Percentiles rank a stretch among this genome's conserved stretches.
Evolutionary conservation across 306 rosid species (phyloP).

Genomic region (Alnus glutinosa): DNA sequence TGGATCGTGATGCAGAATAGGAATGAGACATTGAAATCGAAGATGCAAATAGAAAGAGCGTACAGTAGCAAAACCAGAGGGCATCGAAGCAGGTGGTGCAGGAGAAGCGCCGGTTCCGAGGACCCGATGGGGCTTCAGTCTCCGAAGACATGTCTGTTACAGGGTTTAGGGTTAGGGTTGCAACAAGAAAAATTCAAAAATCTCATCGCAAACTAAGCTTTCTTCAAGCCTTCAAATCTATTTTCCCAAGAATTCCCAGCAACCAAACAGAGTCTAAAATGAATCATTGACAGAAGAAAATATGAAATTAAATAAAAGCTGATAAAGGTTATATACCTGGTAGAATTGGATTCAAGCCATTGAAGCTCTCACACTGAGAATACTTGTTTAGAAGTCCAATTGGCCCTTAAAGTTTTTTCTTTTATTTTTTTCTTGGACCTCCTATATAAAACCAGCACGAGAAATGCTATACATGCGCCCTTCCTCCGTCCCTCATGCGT

Average conservation of each 20-base stretch:
- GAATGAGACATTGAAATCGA: neutral
- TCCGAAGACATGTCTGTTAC: slow-evolving; percentile 37
- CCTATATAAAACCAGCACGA: too few relatives aligned
- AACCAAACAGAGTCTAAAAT: neutral
- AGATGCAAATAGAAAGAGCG: neutral
- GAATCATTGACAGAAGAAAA: neutral
- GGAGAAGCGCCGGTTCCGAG: slow-evolving; percentile 35
- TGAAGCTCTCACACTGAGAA: too few relatives aligned
- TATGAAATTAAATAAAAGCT: neutral
- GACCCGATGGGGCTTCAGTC: slow-evolving; percentile 21
- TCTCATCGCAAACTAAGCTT: neutral
- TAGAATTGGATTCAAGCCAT: neutral
- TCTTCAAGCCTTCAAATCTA: neutral
- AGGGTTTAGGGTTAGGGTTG: neutral
- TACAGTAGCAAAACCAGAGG: slow-evolving; percentile 92
- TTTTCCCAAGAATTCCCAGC: neutral
- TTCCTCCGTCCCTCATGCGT: too few relatives aligned
- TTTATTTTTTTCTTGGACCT: too few relatives aligned
- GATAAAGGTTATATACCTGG: neutral
- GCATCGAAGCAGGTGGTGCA: slow-evolving; percentile 67
- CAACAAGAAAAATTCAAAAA: neutral
- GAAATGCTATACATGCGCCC: too few relatives aligned
- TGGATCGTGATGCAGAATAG: neutral
- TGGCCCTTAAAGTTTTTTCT: too few relatives aligned
- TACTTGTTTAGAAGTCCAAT: too few relatives aligned